phyloP scores from a whole-genome alignment of 495 filamentous ascomycete genomes.

The Chaetomidium leptoderma region DNA sequence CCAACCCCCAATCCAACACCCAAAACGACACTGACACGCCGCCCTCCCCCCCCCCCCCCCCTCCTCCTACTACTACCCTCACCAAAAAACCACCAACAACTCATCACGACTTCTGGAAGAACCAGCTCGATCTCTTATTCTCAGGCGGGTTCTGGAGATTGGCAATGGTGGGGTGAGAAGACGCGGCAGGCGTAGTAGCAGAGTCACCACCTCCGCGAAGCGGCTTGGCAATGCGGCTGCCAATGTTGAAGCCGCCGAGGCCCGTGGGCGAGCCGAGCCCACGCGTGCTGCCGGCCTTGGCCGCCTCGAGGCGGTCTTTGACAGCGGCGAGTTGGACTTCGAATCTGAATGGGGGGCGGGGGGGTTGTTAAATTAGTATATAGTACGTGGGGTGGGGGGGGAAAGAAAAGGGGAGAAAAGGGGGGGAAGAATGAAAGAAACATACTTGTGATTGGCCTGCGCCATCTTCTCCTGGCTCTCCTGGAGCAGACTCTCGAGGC shows the following conservation, averaged over 20 bases:
- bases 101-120: constrained; percentile 48
- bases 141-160: constrained; percentile 48
- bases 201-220: constrained; percentile 84
- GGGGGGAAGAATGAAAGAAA: constrained; percentile 18
- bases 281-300: constrained; percentile 82
- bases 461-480: constrained; percentile 97
- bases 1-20: constrained; percentile 7
- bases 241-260: constrained; percentile 69
- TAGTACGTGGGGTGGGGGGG: background rate
- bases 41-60: background rate
- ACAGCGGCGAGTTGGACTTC: constrained; percentile 94
- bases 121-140: constrained; percentile 56
- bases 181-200: no score
- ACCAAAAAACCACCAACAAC: background rate
- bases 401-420: constrained; percentile 3
- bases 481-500: constrained; percentile 83
- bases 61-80: background rate
- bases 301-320: constrained; percentile 94
- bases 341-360: constrained; percentile 57
- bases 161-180: constrained; percentile 48
- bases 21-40: constrained; percentile 4
- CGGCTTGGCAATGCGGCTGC: constrained; percentile 93
- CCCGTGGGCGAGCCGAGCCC: constrained; percentile 63
- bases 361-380: background rate
- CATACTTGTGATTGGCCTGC: constrained; percentile 90